A percentile compares a stretch with the other conserved stretches of the same genome.
These are phyloP conservation scores for Penicillium sp. DNA, from an alignment of 2,329 filamentous ascomycete genomes.

Conservation along the genomic window DNA sequence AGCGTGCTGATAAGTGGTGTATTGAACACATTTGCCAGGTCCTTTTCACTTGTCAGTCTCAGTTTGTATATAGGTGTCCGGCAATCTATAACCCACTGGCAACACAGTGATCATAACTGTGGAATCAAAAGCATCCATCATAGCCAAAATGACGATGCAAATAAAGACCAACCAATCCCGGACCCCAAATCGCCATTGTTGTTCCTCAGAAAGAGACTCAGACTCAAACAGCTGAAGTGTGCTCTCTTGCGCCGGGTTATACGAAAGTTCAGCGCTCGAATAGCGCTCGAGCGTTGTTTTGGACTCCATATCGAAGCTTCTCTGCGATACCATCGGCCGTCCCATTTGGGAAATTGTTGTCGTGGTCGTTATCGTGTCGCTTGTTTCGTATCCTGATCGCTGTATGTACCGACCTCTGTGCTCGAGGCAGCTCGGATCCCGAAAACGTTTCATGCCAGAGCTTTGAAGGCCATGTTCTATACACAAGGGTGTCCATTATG, in stretches of 20 bases:
- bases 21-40: conserved; percentile 38
- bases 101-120: conserved; percentile 50
- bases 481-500: not conserved
- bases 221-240: conserved; percentile 22
- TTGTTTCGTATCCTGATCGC: not conserved
- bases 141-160: conserved; percentile 45
- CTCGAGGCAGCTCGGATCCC: not conserved
- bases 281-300: not conserved
- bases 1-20: conserved; percentile 42
- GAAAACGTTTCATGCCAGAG: not conserved
- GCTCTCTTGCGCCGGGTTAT: conserved; percentile 16
- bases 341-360: conserved; percentile 16
- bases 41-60: conserved; percentile 4
- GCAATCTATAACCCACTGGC: conserved; percentile 34
- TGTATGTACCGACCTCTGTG: not conserved
- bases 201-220: conserved; percentile 10
- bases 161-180: conserved; percentile 45
- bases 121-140: conserved; percentile 53
- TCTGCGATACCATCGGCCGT: not conserved
- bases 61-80: not conserved
- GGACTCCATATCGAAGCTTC: not conserved
- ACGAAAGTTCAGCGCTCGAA: conserved; percentile 12
- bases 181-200: conserved; percentile 39
- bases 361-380: not conserved
- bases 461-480: not conserved